Percentiles rank a stretch among this genome's conserved stretches.
These are phyloP conservation scores for Saitozyma podzolica DNA, from an alignment of 768 basidiomycete species.

Conservation along the genomic window DNA sequence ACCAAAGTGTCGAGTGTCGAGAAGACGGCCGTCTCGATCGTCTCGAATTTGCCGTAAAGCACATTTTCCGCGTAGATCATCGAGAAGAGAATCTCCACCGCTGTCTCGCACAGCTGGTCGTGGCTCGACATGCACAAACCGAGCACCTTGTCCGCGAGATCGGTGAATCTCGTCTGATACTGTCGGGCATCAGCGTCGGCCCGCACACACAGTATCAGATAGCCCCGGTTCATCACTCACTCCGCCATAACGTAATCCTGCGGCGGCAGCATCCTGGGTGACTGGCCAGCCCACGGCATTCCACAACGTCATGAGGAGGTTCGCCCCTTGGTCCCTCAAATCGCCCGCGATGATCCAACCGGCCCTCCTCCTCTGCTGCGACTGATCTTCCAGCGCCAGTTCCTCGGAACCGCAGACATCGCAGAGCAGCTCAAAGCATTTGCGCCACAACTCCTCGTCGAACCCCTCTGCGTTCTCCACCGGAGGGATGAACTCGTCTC, in stretches of 20 bases:
- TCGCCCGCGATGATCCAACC: slow-evolving; percentile 97
- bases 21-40: slow-evolving; percentile 88
- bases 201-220: not conserved
- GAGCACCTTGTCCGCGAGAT: slow-evolving; percentile 84
- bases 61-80: slow-evolving; percentile 89
- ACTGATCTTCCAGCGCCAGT: slow-evolving; percentile 90
- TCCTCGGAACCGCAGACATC: slow-evolving; percentile 85
- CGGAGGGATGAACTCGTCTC: slow-evolving; percentile 70
- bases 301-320: slow-evolving; percentile 78
- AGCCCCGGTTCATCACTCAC: slow-evolving; percentile 55
- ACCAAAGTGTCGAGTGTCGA: slow-evolving; percentile 86
- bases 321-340: slow-evolving; percentile 85
- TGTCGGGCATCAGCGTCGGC: slow-evolving; percentile 14
- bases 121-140: slow-evolving; percentile 93
- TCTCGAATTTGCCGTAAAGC: slow-evolving; percentile 77
- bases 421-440: slow-evolving; percentile 76
- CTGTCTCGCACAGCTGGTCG: slow-evolving; percentile 83
- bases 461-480: slow-evolving; percentile 67
- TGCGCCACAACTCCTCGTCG: slow-evolving; percentile 75
- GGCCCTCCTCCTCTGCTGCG: slow-evolving; percentile 92
- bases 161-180: slow-evolving; percentile 78
- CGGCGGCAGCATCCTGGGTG: slow-evolving; percentile 25
- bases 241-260: slow-evolving; percentile 61
- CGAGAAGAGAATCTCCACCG: slow-evolving; percentile 87
- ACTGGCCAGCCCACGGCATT: slow-evolving; percentile 74